Base-by-base conservation (phyloP, 2,329 filamentous ascomycete genomes). In the Diaporthe destruens region DNA sequence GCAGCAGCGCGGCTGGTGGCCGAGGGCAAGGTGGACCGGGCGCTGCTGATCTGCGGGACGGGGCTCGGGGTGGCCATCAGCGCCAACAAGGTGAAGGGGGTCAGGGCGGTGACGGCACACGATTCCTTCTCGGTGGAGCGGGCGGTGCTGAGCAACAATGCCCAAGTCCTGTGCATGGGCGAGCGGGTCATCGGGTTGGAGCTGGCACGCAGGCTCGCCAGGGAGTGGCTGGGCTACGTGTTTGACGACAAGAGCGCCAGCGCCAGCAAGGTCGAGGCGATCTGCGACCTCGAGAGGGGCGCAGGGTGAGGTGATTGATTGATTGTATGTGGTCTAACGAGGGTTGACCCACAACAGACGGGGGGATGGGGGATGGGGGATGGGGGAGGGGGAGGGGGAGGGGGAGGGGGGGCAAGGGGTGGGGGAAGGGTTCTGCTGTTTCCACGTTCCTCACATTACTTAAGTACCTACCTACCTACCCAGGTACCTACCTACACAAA, bases 81-180 rank as follows among this genome's bases (percentile, higher is more conserved):
- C n/a, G 94, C 94, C 76, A 97, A 97, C 87, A 97, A 97, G 82
- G 90, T 97, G 75, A 92, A 91, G 71, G 94, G 94, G 7, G 90
- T 97, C 74, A 87, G 94, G 32, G 94, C 94, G n/a, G 94, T 97
- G 23, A 97, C 94, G 6, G 94, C 94, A 1, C 94, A 97, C 81
- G 94, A 97, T 80, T 92, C 91, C 76, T 97, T 95, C 85, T 92
- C 89, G 71, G 93, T 97, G 7, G 94, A 97, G 87, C 85, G 94
- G 65, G 91, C 92, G 25, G 89, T 97, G 14, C 83, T 96, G 78
- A 94, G 92, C 84, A 97, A 97, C 81, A 92, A 97, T 80, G 93
- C 94, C 3, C 94, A 97, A 83, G 94, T 97, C 42, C 84, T 97
- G 74, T 97, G 94, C 80, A 92, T 97, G 86, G 94, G 94, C 0